Conservation (phyloP, 2,329 filamentous ascomycete species). For the Neofusicoccum kwambonambiense region DNA sequence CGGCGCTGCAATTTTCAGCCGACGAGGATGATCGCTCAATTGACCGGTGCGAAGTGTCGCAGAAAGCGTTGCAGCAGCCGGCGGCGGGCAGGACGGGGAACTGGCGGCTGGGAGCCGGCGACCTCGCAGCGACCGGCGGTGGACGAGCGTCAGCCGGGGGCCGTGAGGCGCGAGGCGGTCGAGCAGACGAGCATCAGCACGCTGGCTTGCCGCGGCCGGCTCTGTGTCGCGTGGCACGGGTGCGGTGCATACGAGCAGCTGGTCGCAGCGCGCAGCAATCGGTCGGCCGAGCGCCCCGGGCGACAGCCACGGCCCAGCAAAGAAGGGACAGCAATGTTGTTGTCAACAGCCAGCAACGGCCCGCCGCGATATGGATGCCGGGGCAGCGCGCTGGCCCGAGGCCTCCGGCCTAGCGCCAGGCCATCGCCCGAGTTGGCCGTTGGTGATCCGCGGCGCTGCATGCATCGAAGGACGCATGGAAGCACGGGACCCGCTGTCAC, state of each 20-base stretch:
- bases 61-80: neutral
- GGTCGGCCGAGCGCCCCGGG: conserved; percentile 7
- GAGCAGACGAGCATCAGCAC: neutral
- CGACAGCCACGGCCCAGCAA: neutral
- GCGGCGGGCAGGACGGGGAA: neutral
- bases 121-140: neutral
- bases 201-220: neutral
- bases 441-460: neutral
- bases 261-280: neutral
- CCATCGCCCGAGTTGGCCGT: conserved; percentile 5
- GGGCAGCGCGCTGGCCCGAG: neutral
- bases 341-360: conserved; percentile 11
- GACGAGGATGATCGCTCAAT: neutral
- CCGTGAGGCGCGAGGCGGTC: neutral
- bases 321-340: conserved; percentile 1
- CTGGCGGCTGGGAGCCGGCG: neutral
- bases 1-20: neutral
- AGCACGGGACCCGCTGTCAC: neutral
- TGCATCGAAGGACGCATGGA: conserved; percentile 19
- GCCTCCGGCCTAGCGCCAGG: neutral
- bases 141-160: neutral
- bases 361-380: conserved; percentile 8
- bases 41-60: conserved; percentile 4
- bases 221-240: conserved; percentile 10
- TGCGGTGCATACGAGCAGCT: neutral